Base-by-base conservation (phyloP, 2,329 filamentous ascomycete species). In the Diaporthe vexans region DNA sequence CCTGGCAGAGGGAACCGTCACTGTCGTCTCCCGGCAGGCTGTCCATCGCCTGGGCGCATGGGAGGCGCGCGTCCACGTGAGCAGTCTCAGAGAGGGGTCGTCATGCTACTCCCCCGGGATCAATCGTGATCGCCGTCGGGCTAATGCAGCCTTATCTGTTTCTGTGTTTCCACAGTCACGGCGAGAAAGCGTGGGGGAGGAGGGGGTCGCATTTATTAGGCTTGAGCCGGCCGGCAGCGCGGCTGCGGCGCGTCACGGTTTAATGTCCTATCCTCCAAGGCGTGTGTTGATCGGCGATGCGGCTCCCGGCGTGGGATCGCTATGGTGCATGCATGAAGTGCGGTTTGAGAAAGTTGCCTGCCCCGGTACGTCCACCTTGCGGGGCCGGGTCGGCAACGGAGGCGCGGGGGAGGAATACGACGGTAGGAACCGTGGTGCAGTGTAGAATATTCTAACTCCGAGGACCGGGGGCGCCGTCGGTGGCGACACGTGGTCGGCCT, bases 121-220 rank as follows among this genome's bases (percentile, higher is more conserved):
- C 19, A 43, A 52, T 26, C 15, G 21, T 40, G 33, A 54, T 40
- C 17, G 63, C 46, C 48, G 21, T 6, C 9, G 21, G 63, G 63
- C 63, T 68, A 68, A 68, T 68, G 63, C 63, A 29, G 63, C 63
- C 63, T 68, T 68, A 68, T 68, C 63, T 54, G 63, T n/a, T 68
- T 54, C 48, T 68, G 63, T 54, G 63, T 17, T 26, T 40, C 46
- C 17, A 29, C 33, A 8, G 63, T 40, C 48, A 13, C 33, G 48
- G 46, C 48, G 48, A 46, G 56, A 17, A 13, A 19, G 63, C 33
- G 63, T 51, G 63, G 63, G 63, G 48, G 59, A 17, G 24, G 24
- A 26, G 37, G 40, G 57, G 21, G 29, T 1, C 29, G 29, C 6
- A 40, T 0, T 13, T 59, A 5, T 13, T 46, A 6, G 15, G 3